These are phyloP conservation scores for Leptographium flavum DNA, from an alignment of 2,329 filamentous ascomycete species.

Conservation along the genomic window DNA sequence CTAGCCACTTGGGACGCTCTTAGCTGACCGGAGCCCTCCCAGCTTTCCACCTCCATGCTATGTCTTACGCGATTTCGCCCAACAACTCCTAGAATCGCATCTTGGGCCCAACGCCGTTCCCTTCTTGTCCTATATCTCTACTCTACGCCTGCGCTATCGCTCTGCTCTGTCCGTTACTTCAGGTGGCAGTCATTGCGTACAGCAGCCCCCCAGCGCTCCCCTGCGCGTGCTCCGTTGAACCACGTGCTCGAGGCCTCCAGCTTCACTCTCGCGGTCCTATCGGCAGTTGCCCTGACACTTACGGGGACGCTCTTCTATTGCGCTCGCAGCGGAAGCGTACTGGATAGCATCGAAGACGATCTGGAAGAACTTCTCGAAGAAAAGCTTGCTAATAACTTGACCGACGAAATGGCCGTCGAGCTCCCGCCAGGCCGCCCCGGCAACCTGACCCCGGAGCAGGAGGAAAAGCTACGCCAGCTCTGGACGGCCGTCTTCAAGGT, in stretches of 20 bases:
- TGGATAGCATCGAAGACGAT: not conserved
- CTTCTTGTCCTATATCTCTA: not conserved
- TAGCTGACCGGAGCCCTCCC: not conserved
- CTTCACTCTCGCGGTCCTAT: not conserved
- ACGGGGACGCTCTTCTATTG: not conserved
- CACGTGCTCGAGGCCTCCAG: constrained; percentile 6
- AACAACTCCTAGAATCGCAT: not conserved
- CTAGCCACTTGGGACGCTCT: not conserved
- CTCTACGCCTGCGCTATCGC: not conserved
- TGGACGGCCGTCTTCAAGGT: constrained; percentile 68
- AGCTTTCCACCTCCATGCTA: not conserved
- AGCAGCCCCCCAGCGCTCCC: not conserved
- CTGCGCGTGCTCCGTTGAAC: not conserved
- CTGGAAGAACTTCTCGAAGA: not conserved
- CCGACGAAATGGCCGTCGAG: constrained; percentile 17
- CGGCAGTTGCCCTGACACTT: constrained; percentile 2
- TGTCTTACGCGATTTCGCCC: not conserved
- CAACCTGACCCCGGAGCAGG: constrained; percentile 79
- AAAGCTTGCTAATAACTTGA: not conserved
- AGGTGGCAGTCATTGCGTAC: not conserved
- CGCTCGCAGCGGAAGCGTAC: not conserved
- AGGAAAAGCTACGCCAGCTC: constrained; percentile 74
- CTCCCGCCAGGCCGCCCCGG: constrained; percentile 59
- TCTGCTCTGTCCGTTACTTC: not conserved
- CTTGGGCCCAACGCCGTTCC: not conserved